Conservation (phyloP, 2,329 filamentous ascomycete species). For the Exophiala xenobiotica region DNA sequence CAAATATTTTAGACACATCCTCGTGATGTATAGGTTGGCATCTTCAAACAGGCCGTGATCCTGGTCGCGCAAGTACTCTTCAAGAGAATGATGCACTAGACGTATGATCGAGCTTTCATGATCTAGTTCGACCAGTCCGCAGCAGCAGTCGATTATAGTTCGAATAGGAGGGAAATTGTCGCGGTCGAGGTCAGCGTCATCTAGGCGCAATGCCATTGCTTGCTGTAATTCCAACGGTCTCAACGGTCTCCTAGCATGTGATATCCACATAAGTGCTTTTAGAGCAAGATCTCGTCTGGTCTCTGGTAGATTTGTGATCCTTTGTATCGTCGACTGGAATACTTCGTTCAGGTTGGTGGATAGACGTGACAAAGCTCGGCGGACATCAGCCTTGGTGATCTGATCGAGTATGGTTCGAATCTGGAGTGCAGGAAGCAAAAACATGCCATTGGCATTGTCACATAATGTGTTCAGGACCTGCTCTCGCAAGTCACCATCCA, state of each 20-base stretch:
- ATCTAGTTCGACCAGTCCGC: constrained; percentile 38
- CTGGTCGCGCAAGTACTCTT: constrained; percentile 36
- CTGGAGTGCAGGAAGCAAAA: constrained; percentile 36
- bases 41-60: constrained; percentile 35
- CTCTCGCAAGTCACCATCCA: constrained; percentile 31
- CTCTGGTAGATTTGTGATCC: constrained; percentile 30
- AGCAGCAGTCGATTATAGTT: constrained; percentile 33
- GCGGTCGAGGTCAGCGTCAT: constrained; percentile 29
- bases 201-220: constrained; percentile 33
- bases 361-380: constrained; percentile 29
- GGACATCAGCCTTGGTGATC: constrained; percentile 34
- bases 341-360: constrained; percentile 32
- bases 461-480: constrained; percentile 31
- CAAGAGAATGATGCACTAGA: constrained; percentile 38
- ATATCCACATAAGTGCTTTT: constrained; percentile 34
- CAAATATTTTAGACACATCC: constrained; percentile 27
- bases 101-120: constrained; percentile 33
- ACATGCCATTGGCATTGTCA: constrained; percentile 33
- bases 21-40: constrained; percentile 32
- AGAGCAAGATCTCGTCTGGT: constrained; percentile 32
- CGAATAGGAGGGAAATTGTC: constrained; percentile 32
- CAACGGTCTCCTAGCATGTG: constrained; percentile 33
- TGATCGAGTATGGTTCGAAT: constrained; percentile 33
- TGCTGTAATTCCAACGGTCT: constrained; percentile 34
- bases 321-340: constrained; percentile 33